Evolutionary conservation across 2,329 filamentous ascomycete species (phyloP).

Genomic region (Trichothecium roseum): DNA sequence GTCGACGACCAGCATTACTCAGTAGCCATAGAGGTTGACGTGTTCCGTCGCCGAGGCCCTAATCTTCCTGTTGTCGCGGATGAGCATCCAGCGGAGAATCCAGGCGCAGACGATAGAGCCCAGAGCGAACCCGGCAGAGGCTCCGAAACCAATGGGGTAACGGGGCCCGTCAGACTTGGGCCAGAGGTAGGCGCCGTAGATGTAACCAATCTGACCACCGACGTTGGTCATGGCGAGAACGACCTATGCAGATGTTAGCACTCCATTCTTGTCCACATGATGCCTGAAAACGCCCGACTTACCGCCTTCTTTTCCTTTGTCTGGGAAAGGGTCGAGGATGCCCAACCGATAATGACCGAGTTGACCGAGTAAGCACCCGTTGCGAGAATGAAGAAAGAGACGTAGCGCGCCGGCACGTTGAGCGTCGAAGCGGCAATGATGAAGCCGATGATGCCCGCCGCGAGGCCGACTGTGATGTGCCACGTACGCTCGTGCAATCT

Average conservation of each 20-base stretch:
- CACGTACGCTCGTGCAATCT: constrained; percentile 36
- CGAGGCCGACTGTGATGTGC: constrained; percentile 41
- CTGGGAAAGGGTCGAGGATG: constrained; percentile 30
- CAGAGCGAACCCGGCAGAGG: constrained; percentile 30
- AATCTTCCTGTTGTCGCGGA: constrained; percentile 29
- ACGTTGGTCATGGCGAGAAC: constrained; percentile 38
- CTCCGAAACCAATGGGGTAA: constrained; percentile 32
- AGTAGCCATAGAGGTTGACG: constrained; percentile 27
- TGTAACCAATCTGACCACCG: constrained; percentile 32
- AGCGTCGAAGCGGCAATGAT: constrained; percentile 48
- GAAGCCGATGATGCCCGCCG: constrained; percentile 43
- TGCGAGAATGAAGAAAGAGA: constrained; percentile 30
- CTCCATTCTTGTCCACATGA: neutral
- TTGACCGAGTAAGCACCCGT: constrained; percentile 34
- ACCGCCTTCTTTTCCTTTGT: constrained; percentile 39
- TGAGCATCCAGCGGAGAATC: constrained; percentile 27
- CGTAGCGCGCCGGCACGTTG: constrained; percentile 41
- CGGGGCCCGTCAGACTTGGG: constrained; percentile 31
- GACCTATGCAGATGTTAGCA: constrained; percentile 8
- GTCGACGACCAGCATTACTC: too few relatives aligned
- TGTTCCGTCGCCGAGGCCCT: constrained; percentile 19
- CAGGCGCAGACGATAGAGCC: constrained; percentile 27
- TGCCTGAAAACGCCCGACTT: constrained; percentile 1
- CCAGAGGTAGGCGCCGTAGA: constrained; percentile 41
- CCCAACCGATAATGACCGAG: constrained; percentile 36